Conservation (phyloP, 768 basidiomycete species). For the Termitomyces sp. region DNA sequence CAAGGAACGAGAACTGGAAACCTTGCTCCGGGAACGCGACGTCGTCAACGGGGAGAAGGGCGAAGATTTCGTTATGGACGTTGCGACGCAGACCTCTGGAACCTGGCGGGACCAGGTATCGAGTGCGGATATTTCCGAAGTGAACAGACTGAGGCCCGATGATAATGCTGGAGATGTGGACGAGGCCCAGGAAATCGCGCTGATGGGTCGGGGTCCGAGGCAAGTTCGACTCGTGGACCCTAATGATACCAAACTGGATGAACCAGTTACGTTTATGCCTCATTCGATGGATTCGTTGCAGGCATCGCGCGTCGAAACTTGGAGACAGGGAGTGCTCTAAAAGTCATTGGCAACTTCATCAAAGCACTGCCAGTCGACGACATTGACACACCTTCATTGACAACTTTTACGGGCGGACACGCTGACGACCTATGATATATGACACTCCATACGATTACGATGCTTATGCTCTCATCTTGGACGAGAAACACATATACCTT, state of each 20-base stretch:
- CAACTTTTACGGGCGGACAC: background rate
- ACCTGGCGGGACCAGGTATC: background rate
- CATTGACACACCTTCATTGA: background rate
- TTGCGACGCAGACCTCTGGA: background rate
- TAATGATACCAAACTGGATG: background rate
- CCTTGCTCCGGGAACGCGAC: conserved; percentile 5
- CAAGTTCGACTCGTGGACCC: background rate
- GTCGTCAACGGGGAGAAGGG: background rate
- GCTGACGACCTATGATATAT: background rate
- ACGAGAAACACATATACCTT: background rate
- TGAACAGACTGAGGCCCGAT: background rate
- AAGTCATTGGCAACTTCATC: background rate
- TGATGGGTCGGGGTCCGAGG: background rate
- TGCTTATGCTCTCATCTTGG: background rate
- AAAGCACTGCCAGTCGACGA: background rate
- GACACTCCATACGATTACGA: background rate
- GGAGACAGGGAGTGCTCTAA: background rate
- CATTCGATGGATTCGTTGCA: background rate
- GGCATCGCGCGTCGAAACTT: background rate
- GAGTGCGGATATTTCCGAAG: background rate
- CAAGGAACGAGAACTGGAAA: conserved; percentile 8
- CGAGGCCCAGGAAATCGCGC: background rate
- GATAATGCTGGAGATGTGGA: background rate
- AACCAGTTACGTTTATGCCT: background rate
- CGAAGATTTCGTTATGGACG: conserved; percentile 1